These are phyloP conservation scores for Cylindrotheca closterium DNA, from an alignment of 108 stramenopile species.

Conservation along the genomic window DNA sequence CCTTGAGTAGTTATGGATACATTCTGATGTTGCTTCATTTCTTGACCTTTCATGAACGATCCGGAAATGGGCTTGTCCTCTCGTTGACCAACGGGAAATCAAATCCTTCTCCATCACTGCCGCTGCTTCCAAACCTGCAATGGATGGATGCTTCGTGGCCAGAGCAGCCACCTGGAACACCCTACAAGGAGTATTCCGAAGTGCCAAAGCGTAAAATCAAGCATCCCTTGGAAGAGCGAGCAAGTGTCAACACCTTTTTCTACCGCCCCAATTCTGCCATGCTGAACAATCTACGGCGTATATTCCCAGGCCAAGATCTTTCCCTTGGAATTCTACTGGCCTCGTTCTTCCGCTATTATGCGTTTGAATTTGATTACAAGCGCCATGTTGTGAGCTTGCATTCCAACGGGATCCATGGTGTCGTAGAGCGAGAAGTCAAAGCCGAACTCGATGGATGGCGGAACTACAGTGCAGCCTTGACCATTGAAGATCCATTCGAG, in stretches of 20 bases:
- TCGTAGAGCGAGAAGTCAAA: conserved; percentile 84
- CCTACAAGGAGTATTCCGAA: conserved; percentile 58
- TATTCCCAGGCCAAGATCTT: conserved; percentile 58
- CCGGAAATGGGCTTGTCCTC: conserved; percentile 50
- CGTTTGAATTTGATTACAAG: conserved; percentile 90
- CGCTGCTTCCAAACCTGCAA: conserved; percentile 95
- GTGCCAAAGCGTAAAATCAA: conserved; percentile 48
- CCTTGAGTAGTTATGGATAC: conserved; percentile 97
- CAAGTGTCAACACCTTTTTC: conserved; percentile 78
- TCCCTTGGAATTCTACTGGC: conserved; percentile 85
- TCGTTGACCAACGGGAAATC: conserved; percentile 10
- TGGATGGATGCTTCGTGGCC: conserved; percentile 83
- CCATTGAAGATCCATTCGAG: conserved; percentile 99
- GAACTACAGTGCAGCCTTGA: conserved; percentile 77
- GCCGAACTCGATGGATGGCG: conserved; percentile 95
- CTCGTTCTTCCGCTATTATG: conserved; percentile 90
- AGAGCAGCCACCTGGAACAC: conserved; percentile 36
- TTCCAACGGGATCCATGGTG: conserved; percentile 40
- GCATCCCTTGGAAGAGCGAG: conserved; percentile 75
- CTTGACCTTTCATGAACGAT: conserved; percentile 76
- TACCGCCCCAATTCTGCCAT: conserved; percentile 45
- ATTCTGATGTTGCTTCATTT: conserved; percentile 93
- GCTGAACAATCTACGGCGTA: conserved; percentile 42
- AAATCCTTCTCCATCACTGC: conserved; percentile 17
- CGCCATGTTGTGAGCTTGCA: conserved; percentile 78